Percentiles rank a stretch among this genome's conserved stretches.
phyloP scores from a whole-genome alignment of 2,329 filamentous ascomycete genomes.

The Aspergillus pseudotamarii region DNA sequence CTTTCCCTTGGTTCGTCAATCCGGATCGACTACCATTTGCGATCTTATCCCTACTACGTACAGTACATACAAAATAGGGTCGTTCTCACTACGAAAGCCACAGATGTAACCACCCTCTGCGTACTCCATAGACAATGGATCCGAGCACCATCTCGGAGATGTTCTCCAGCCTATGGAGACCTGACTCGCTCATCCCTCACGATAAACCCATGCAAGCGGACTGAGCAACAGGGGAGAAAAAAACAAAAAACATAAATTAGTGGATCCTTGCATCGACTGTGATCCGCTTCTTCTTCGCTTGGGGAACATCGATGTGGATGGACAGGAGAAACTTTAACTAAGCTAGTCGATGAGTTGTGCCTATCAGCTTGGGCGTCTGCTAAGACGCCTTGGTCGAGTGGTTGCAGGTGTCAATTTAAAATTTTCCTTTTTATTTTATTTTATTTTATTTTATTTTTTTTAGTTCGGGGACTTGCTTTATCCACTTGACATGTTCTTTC shows the following conservation, averaged over 20 bases:
- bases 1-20: background rate
- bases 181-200: background rate
- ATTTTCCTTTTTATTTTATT: background rate
- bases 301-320: background rate
- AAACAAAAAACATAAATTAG: background rate
- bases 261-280: background rate
- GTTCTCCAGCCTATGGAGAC: background rate
- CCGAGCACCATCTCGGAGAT: background rate
- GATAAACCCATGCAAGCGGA: background rate
- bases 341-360: constrained; percentile 23
- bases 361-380: constrained; percentile 14
- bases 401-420: constrained; percentile 18
- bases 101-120: background rate
- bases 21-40: background rate
- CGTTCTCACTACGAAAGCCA: background rate
- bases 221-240: constrained; percentile 12
- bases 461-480: background rate
- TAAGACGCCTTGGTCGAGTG: constrained; percentile 17
- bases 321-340: constrained; percentile 15
- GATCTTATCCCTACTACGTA: background rate
- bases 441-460: background rate
- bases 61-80: background rate
- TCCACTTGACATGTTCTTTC: constrained; percentile 12
- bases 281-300: constrained; percentile 2
- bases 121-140: background rate